phyloP scores from a whole-genome alignment of 2,329 filamentous ascomycete species.

The Phaeosphaeria sp. region DNA sequence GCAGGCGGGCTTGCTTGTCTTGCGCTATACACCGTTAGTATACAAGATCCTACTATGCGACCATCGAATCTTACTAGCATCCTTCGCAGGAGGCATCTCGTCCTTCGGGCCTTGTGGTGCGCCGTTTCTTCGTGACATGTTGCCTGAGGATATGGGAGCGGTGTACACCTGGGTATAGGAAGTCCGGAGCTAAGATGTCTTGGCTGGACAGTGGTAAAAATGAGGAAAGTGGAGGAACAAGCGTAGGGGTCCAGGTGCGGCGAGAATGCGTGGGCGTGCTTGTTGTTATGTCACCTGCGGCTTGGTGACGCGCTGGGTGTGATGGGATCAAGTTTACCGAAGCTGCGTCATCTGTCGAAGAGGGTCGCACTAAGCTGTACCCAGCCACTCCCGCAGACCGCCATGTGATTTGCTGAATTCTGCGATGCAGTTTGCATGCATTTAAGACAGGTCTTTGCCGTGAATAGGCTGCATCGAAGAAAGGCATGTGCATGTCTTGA shows the following conservation, averaged over 20 bases:
- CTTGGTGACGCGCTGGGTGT: conserved; percentile 9
- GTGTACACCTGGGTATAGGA: background rate
- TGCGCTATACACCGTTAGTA: conserved; percentile 55
- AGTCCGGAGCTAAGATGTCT: conserved; percentile 6
- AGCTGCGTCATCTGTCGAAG: conserved; percentile 15
- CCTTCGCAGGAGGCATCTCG: conserved; percentile 42
- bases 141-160: conserved; percentile 1
- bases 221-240: background rate
- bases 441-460: conserved; percentile 1
- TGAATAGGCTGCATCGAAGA: background rate
- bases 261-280: background rate
- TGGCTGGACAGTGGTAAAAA: conserved; percentile 2
- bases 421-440: conserved; percentile 4
- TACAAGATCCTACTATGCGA: background rate
- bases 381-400: conserved; percentile 7
- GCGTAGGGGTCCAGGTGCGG: conserved; percentile 4
- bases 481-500: background rate
- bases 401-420: conserved; percentile 16
- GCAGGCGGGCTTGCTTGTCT: conserved; percentile 78
- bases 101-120: conserved; percentile 58
- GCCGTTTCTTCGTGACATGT: conserved; percentile 70
- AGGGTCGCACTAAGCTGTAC: background rate
- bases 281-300: conserved; percentile 5
- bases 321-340: conserved; percentile 8
- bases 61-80: conserved; percentile 49